phyloP scores from a whole-genome alignment of 768 basidiomycete genomes.

The Naganishia onofrii region DNA sequence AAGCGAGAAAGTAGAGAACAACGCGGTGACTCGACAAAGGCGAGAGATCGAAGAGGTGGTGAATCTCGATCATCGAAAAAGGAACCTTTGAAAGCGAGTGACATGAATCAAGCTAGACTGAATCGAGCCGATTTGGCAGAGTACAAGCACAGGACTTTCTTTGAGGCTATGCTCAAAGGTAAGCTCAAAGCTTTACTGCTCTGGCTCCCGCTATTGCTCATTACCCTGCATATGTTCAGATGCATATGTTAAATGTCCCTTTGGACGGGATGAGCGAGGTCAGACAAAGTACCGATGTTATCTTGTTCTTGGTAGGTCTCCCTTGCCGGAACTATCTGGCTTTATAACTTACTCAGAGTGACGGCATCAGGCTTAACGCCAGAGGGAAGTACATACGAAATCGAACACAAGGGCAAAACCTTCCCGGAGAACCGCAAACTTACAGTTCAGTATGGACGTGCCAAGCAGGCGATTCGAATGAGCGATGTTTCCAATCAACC shows the following conservation, averaged over 20 bases:
- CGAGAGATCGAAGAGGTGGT: constrained; percentile 57
- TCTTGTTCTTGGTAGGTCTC: constrained; percentile 67
- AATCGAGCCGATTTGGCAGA: constrained; percentile 70
- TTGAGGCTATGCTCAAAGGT: constrained; percentile 79
- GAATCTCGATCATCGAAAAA: constrained; percentile 50
- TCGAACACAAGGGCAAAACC: constrained; percentile 43
- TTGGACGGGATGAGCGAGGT: constrained; percentile 62
- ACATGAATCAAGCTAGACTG: constrained; percentile 64
- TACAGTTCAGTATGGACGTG: constrained; percentile 73
- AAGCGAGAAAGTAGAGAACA: constrained; percentile 30
- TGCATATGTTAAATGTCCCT: constrained; percentile 79
- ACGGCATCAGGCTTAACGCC: constrained; percentile 34
- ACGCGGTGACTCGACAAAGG: constrained; percentile 36
- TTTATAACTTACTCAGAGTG: not conserved
- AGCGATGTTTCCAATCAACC: constrained; percentile 78
- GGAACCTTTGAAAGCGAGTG: constrained; percentile 58
- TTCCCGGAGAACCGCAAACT: constrained; percentile 63
- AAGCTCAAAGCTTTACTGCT: constrained; percentile 34
- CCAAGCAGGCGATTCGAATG: constrained; percentile 65
- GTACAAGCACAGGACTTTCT: constrained; percentile 73
- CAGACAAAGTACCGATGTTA: constrained; percentile 75
- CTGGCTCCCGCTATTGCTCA: not conserved
- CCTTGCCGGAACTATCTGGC: not conserved
- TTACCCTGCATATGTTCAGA: constrained; percentile 55
- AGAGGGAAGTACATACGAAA: constrained; percentile 39